Conservation (phyloP, 2,329 filamentous ascomycete species). For the Elsinoe australis region DNA sequence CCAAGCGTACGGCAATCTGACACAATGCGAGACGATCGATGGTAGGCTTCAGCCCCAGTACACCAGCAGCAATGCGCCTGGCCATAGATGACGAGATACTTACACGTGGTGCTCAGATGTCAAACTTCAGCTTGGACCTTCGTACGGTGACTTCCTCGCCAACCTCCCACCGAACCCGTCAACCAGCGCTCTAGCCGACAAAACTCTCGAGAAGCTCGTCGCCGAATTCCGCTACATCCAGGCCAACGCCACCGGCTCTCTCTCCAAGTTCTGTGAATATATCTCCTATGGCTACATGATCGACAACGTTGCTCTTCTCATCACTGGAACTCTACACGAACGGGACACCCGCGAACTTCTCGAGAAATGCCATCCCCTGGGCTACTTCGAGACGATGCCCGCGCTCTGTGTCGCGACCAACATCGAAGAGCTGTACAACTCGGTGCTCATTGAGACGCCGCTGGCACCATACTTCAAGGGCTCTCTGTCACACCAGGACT, state of each 20-base stretch:
- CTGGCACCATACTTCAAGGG: conserved; percentile 96
- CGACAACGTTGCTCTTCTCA: conserved; percentile 95
- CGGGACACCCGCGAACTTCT: conserved; percentile 91
- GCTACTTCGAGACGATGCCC: conserved; percentile 98
- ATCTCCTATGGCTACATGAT: conserved; percentile 99
- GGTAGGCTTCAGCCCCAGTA: conserved; percentile 44
- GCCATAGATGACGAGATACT: neutral
- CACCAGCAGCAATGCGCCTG: conserved; percentile 11
- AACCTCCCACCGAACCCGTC: conserved; percentile 92
- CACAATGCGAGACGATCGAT: conserved; percentile 95
- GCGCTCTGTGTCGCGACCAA: conserved; percentile 97
- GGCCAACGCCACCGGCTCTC: conserved; percentile 82
- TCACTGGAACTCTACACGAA: conserved; percentile 95
- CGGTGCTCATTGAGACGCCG: conserved; percentile 91
- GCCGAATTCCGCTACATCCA: conserved; percentile 95
- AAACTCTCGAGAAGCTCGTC: conserved; percentile 96
- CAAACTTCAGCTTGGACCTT: conserved; percentile 91
- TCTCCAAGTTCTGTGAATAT: conserved; percentile 95
- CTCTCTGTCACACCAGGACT: conserved; percentile 87
- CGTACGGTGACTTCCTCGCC: conserved; percentile 94
- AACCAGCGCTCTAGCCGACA: conserved; percentile 86
- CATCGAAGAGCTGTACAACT: conserved; percentile 98
- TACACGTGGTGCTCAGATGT: conserved; percentile 58
- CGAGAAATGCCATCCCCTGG: conserved; percentile 90
- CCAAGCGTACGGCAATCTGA: conserved; percentile 89